A percentile compares a stretch with the other conserved stretches of the same genome.
These are phyloP conservation scores for Saccharomycopsis sp. DNA, from an alignment of 805 yeast species.

Conservation along the genomic window DNA sequence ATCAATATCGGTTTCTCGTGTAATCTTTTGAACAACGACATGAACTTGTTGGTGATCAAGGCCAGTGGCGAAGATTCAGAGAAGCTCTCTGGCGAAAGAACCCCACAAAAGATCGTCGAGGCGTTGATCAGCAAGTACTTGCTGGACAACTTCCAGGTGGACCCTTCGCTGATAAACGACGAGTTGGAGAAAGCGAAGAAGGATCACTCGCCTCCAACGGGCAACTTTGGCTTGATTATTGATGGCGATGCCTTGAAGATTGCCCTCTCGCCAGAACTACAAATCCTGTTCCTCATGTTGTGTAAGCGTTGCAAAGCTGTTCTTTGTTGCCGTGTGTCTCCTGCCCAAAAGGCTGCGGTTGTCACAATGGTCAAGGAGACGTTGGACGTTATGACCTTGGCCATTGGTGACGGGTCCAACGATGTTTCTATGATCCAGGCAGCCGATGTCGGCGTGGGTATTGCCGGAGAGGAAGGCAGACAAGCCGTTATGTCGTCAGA, in stretches of 20 bases:
- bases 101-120: constrained; percentile 37
- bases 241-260: constrained; percentile 74
- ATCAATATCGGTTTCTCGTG: constrained; percentile 84
- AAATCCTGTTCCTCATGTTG: constrained; percentile 56
- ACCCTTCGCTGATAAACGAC: constrained; percentile 40
- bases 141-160: constrained; percentile 47
- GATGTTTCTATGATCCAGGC: constrained; percentile 91
- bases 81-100: constrained; percentile 32
- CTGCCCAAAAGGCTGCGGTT: constrained; percentile 82
- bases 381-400: constrained; percentile 74
- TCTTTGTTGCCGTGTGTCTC: constrained; percentile 81
- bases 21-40: constrained; percentile 65
- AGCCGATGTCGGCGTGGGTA: constrained; percentile 84
- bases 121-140: constrained; percentile 47
- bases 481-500: constrained; percentile 88
- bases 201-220: constrained; percentile 61
- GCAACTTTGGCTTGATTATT: constrained; percentile 61
- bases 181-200: constrained; percentile 49
- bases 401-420: constrained; percentile 85
- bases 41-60: constrained; percentile 60
- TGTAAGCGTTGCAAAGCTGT: constrained; percentile 81
- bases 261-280: constrained; percentile 40
- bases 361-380: constrained; percentile 70
- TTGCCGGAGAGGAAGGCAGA: constrained; percentile 87
- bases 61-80: constrained; percentile 46